Evolutionary conservation across 208 protist species (phyloP).

Genomic region (Leishmania amazonensis): DNA sequence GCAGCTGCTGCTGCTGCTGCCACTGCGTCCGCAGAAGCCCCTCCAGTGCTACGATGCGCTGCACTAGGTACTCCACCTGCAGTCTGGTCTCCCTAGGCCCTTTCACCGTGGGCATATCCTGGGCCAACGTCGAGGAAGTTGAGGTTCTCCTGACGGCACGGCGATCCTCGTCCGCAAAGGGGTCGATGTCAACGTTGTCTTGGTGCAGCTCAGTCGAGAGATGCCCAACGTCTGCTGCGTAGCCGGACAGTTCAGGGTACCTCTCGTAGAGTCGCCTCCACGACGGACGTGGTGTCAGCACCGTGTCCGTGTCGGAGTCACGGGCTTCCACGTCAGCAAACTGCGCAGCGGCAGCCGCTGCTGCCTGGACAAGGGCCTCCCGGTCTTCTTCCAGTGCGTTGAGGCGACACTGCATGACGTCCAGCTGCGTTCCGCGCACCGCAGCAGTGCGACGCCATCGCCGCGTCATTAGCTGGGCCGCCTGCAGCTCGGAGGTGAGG

Average conservation of each 20-base stretch:
- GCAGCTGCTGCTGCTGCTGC: conserved; percentile 11
- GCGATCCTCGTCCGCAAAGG: background rate
- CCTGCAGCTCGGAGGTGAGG: conserved; percentile 56
- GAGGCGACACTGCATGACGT: conserved; percentile 71
- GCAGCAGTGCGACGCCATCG: conserved; percentile 77
- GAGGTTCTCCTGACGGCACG: background rate
- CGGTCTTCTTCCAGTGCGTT: conserved; percentile 49
- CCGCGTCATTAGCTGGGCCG: conserved; percentile 44
- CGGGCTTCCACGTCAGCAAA: background rate
- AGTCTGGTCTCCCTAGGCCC: conserved; percentile 49
- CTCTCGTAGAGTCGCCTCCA: conserved; percentile 46
- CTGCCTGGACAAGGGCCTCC: conserved; percentile 19
- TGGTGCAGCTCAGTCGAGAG: conserved; percentile 17
- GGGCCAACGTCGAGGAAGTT: background rate
- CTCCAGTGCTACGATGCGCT: conserved; percentile 47
- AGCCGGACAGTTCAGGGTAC: conserved; percentile 48
- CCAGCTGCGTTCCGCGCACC: conserved; percentile 78
- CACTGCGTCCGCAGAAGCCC: conserved; percentile 22
- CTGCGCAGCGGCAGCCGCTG: background rate
- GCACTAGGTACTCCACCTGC: conserved; percentile 80
- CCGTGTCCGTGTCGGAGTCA: conserved; percentile 1
- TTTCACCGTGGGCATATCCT: conserved; percentile 27
- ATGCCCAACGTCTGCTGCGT: conserved; percentile 25
- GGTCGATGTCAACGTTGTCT: background rate
- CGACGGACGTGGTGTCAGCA: conserved; percentile 78